Evolutionary conservation across 345 rosid genomes (phyloP).

Genomic region (Citrus glauca): DNA sequence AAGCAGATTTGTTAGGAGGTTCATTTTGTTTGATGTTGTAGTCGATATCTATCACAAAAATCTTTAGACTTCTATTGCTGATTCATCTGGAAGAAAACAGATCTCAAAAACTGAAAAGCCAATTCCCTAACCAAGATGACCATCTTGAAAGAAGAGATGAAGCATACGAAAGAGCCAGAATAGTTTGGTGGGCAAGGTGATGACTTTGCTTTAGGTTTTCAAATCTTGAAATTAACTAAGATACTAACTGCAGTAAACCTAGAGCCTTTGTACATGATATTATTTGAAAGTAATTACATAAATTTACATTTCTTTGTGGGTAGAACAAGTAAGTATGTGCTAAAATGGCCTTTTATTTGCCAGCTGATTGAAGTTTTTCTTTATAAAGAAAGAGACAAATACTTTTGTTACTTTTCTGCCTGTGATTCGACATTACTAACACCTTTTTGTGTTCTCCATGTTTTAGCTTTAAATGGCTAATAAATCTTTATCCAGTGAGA

Average conservation of each 20-base stretch:
- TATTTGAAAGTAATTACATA: background rate
- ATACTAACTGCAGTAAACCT: background rate
- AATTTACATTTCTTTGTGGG: background rate
- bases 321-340: background rate
- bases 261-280: background rate
- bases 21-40: background rate
- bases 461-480: background rate
- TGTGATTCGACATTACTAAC: no score
- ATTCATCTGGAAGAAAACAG: background rate
- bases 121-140: background rate
- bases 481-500: constrained; percentile 1
- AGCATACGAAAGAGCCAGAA: background rate
- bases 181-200: background rate
- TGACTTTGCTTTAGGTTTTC: background rate
- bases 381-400: background rate
- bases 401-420: background rate
- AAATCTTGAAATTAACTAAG: background rate
- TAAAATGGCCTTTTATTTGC: background rate
- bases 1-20: background rate
- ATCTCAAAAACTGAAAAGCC: background rate
- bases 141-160: background rate
- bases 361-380: background rate
- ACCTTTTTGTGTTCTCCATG: background rate
- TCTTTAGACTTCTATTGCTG: background rate
- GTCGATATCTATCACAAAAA: background rate